These are phyloP conservation scores for Bjerkandera adusta DNA, from an alignment of 1,284 basidiomycete genomes.

Conservation along the genomic window DNA sequence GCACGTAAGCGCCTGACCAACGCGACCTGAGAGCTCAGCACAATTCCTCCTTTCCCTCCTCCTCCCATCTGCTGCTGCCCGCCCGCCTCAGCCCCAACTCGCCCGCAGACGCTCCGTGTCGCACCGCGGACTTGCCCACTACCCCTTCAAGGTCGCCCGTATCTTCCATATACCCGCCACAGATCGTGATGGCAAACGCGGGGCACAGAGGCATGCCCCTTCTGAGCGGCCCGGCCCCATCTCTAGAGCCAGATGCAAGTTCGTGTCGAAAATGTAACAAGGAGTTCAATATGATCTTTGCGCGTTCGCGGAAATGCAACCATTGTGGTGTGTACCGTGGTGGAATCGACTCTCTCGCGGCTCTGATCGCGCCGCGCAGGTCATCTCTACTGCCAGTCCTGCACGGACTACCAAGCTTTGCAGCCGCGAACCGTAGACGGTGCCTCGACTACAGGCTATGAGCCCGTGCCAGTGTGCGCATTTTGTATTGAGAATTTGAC, in stretches of 20 bases:
- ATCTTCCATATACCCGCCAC: no score
- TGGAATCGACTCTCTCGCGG: neutral
- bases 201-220: constrained; percentile 54
- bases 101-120: no score
- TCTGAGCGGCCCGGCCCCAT: constrained; percentile 56
- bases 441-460: constrained; percentile 47
- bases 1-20: no score
- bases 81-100: no score
- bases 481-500: constrained; percentile 69
- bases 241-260: constrained; percentile 36
- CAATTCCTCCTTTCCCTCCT: no score
- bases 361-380: constrained; percentile 40
- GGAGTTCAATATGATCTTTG: constrained; percentile 69
- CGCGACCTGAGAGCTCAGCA: no score
- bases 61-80: no score
- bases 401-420: constrained; percentile 71
- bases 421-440: constrained; percentile 55
- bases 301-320: constrained; percentile 63
- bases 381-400: constrained; percentile 67
- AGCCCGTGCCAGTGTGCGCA: constrained; percentile 60
- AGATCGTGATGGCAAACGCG: constrained; percentile 23
- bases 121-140: no score
- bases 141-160: no score
- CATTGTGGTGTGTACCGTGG: constrained; percentile 57
- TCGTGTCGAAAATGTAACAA: constrained; percentile 71